A percentile compares a stretch with the other conserved stretches of the same genome.
Conservation (phyloP, 148 eudicot species). For the Rhododendron griersonianum region DNA sequence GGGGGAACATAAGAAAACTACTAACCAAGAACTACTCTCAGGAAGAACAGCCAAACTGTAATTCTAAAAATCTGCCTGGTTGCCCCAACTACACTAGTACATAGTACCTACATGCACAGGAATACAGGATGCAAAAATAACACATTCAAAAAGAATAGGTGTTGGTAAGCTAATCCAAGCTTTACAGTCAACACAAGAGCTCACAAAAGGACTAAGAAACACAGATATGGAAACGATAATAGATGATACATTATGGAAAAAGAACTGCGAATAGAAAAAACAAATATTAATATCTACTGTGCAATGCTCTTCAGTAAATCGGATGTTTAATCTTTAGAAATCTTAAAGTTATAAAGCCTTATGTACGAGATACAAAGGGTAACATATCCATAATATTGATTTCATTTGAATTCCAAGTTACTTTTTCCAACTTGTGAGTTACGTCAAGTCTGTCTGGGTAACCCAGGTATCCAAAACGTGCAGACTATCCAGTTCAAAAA, state of each 20-base stretch:
- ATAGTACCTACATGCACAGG: neutral
- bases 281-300: neutral
- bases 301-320: neutral
- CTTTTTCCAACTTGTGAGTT: neutral
- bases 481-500: neutral
- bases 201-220: neutral
- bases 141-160: neutral
- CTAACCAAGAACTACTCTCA: neutral
- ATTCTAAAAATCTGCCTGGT: neutral
- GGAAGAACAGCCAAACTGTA: neutral
- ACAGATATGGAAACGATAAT: neutral
- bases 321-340: neutral
- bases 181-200: neutral
- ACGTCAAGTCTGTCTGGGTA: neutral
- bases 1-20: neutral
- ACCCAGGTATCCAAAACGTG: neutral
- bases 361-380: neutral
- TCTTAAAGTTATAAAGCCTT: neutral
- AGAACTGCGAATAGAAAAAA: too few relatives aligned
- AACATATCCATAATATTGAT: neutral
- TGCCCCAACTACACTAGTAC: neutral
- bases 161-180: neutral
- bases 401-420: neutral
- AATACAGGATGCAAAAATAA: neutral
- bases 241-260: slow-evolving; percentile 16